phyloP scores from a whole-genome alignment of 768 basidiomycete genomes.

The Paxillus ammoniavirescens region DNA sequence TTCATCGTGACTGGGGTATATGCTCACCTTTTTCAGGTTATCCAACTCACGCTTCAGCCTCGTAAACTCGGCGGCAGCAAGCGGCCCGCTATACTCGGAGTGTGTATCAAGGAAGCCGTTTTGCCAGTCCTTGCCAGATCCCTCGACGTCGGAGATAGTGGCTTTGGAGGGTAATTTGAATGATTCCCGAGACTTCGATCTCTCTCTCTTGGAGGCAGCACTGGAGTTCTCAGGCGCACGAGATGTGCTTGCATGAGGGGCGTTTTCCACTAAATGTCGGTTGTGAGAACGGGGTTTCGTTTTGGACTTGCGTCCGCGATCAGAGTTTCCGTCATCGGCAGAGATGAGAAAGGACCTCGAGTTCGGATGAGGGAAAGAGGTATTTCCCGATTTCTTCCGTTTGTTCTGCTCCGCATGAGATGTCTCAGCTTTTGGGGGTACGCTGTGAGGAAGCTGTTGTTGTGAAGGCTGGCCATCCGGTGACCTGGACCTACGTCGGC shows the following conservation, averaged over 20 bases:
- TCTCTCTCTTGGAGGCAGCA: conserved; percentile 25
- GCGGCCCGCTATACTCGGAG: conserved; percentile 30
- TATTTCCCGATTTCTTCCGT: conserved; percentile 29
- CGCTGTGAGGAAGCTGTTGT: conserved; percentile 8
- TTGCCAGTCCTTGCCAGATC: conserved; percentile 23
- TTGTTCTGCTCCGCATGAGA: conserved; percentile 23
- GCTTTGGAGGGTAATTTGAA: conserved; percentile 21
- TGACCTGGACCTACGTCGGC: conserved; percentile 35
- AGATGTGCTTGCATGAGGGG: conserved; percentile 6
- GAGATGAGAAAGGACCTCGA: conserved; percentile 29
- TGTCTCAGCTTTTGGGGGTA: conserved; percentile 19
- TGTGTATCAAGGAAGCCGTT: conserved; percentile 11
- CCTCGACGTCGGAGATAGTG: conserved; percentile 26
- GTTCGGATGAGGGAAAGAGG: conserved; percentile 10
- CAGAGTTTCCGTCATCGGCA: conserved; percentile 25
- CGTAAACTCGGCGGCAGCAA: conserved; percentile 50
- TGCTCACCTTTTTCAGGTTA: conserved; percentile 43
- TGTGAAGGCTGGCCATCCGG: conserved; percentile 28
- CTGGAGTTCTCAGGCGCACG: conserved; percentile 4
- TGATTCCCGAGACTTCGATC: conserved; percentile 38
- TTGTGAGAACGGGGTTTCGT: conserved; percentile 24
- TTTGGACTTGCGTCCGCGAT: conserved; percentile 34
- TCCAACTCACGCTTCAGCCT: conserved; percentile 59
- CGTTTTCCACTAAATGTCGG: conserved; percentile 23
- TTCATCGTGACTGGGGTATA: not conserved